phyloP scores from a whole-genome alignment of 441 rosid genomes.

The Mallotus japonicus region DNA sequence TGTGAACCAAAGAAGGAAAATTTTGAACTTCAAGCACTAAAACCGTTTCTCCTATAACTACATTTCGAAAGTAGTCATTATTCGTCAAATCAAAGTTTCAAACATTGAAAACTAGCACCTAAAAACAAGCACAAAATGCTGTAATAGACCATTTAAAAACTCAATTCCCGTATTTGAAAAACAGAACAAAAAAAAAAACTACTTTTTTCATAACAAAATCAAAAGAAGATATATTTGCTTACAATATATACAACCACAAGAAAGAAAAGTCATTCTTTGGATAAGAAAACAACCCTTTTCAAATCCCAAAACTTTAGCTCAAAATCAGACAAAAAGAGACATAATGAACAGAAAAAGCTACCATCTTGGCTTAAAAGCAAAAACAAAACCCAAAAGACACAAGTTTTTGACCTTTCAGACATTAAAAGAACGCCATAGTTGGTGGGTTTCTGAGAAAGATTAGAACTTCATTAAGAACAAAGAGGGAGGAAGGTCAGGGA shows the following conservation, averaged over 20 bases:
- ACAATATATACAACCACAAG: constrained; percentile 1
- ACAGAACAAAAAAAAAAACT: neutral
- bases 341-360: constrained; percentile 15
- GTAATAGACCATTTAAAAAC: constrained; percentile 6
- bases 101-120: neutral
- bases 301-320: constrained; percentile 24
- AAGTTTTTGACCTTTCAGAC: constrained; percentile 12
- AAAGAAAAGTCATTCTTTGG: constrained; percentile 8
- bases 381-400: constrained; percentile 9
- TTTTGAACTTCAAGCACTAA: constrained; percentile 22
- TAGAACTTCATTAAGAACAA: constrained; percentile 13
- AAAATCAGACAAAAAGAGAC: constrained; percentile 27
- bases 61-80: constrained; percentile 27
- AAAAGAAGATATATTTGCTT: neutral
- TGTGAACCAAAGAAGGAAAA: constrained; percentile 7
- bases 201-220: constrained; percentile 14
- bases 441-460: constrained; percentile 2
- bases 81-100: neutral
- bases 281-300: constrained; percentile 15
- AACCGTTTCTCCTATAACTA: constrained; percentile 24
- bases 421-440: neutral
- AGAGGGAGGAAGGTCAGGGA: constrained; percentile 9
- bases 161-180: constrained; percentile 8
- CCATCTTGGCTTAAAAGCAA: constrained; percentile 8
- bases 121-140: neutral